A percentile compares a stretch with the other conserved stretches of the same genome.
Conservation (phyloP, 2,329 filamentous ascomycete species). For the Dactylellina cionopaga region DNA sequence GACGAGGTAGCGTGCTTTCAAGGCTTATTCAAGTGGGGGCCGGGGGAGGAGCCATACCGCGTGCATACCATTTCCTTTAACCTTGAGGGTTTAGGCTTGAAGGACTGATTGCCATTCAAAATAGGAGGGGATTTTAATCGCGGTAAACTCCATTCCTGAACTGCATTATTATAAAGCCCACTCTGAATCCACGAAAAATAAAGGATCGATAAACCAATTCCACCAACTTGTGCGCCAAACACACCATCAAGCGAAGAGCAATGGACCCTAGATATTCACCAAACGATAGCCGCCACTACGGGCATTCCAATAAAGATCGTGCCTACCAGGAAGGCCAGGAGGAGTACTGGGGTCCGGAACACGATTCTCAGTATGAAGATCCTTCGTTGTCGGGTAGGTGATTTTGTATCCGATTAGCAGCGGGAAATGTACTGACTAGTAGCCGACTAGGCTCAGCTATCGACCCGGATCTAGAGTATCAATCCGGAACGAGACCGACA, state of each 20-base stretch:
- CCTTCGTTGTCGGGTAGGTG: constrained; percentile 28
- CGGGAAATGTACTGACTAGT: constrained; percentile 29
- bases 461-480: constrained; percentile 28
- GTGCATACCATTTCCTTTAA: constrained; percentile 4
- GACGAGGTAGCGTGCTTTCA: constrained; percentile 6
- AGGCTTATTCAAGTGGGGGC: constrained; percentile 13
- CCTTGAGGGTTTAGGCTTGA: constrained; percentile 23
- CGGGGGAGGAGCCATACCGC: not conserved
- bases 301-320: not conserved
- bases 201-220: constrained; percentile 28
- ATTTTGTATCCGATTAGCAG: constrained; percentile 21
- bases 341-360: constrained; percentile 20
- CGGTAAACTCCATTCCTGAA: constrained; percentile 21
- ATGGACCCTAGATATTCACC: constrained; percentile 35
- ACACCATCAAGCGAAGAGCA: constrained; percentile 2
- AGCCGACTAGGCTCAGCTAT: constrained; percentile 32
- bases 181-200: constrained; percentile 36
- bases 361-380: constrained; percentile 18
- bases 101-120: constrained; percentile 13
- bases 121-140: constrained; percentile 20
- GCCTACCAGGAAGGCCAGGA: constrained; percentile 20
- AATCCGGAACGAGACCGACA: constrained; percentile 5
- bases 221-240: constrained; percentile 17
- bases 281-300: not conserved
- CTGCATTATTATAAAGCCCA: constrained; percentile 32